Evolutionary conservation across 169 alveolate genomes (phyloP).

Genomic region (Plasmodium vinckei): DNA sequence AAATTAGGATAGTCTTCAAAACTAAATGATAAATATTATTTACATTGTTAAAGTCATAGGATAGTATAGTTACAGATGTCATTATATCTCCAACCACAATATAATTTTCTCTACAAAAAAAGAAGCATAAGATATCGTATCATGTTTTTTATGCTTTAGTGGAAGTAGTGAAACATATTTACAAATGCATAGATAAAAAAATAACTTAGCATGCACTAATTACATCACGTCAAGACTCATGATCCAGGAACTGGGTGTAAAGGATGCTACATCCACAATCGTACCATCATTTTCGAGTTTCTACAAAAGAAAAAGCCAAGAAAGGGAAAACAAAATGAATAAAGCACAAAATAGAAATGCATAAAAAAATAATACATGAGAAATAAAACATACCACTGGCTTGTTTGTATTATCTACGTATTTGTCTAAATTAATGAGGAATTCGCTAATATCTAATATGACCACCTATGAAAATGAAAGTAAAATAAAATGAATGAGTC

Average conservation of each 20-base stretch:
- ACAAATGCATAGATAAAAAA: too few relatives aligned
- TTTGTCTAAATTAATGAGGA: constrained; percentile 17
- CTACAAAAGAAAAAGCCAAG: neutral
- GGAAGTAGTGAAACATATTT: too few relatives aligned
- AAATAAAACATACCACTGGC: neutral
- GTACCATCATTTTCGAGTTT: constrained; percentile 29
- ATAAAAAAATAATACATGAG: neutral
- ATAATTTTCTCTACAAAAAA: constrained; percentile 41
- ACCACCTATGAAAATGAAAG: constrained; percentile 23
- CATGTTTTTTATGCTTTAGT: too few relatives aligned
- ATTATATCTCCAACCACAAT: constrained; percentile 69
- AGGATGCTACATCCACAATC: constrained; percentile 56
- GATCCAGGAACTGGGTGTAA: constrained; percentile 74
- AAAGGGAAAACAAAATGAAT: neutral
- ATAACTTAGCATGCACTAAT: neutral
- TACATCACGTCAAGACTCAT: constrained; percentile 72
- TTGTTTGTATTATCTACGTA: constrained; percentile 15
- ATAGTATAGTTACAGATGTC: constrained; percentile 71
- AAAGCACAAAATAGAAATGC: neutral
- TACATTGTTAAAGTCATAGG: constrained; percentile 62
- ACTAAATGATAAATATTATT: neutral
- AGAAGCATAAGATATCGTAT: too few relatives aligned
- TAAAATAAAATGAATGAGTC: neutral
- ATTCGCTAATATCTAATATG: constrained; percentile 32
- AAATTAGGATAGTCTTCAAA: neutral